These are phyloP conservation scores for Gautieria morchelliformis DNA, from an alignment of 768 basidiomycete genomes.

Conservation along the genomic window DNA sequence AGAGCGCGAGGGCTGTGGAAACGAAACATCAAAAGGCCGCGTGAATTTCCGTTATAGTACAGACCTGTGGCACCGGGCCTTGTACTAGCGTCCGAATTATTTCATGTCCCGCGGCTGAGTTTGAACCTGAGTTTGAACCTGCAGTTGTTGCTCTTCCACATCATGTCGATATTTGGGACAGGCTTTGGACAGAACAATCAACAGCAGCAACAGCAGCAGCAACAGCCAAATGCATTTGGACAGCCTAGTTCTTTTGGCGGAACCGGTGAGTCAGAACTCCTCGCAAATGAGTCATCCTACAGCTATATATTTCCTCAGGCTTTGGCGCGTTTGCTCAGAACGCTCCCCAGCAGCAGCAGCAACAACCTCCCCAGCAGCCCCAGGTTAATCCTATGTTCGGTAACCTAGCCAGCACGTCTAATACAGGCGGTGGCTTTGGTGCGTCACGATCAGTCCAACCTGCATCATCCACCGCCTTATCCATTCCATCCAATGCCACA, in stretches of 20 bases:
- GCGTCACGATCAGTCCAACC: conserved; percentile 16
- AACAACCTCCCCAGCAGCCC: conserved; percentile 46
- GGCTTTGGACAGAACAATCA: conserved; percentile 25
- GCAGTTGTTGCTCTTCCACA: neutral
- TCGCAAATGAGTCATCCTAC: neutral
- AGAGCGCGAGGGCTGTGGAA: no score
- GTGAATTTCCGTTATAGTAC: no score
- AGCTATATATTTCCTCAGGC: conserved; percentile 12
- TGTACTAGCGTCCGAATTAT: no score
- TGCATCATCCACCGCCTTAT: conserved; percentile 9
- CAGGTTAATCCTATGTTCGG: conserved; percentile 79
- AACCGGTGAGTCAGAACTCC: neutral
- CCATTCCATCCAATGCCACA: conserved; percentile 14
- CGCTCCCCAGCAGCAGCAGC: conserved; percentile 15
- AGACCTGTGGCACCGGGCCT: no score
- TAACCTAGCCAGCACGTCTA: conserved; percentile 1
- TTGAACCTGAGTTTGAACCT: neutral
- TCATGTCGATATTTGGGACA: conserved; percentile 20
- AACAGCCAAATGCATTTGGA: conserved; percentile 51
- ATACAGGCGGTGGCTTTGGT: conserved; percentile 32
- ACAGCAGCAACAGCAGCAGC: conserved; percentile 49
- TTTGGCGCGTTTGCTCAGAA: conserved; percentile 49
- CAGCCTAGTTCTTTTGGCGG: conserved; percentile 52
- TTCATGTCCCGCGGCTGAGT: neutral
- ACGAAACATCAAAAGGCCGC: no score